Base-by-base conservation (phyloP, 257 asterid genomes). In the Fraxinus excelsior region DNA sequence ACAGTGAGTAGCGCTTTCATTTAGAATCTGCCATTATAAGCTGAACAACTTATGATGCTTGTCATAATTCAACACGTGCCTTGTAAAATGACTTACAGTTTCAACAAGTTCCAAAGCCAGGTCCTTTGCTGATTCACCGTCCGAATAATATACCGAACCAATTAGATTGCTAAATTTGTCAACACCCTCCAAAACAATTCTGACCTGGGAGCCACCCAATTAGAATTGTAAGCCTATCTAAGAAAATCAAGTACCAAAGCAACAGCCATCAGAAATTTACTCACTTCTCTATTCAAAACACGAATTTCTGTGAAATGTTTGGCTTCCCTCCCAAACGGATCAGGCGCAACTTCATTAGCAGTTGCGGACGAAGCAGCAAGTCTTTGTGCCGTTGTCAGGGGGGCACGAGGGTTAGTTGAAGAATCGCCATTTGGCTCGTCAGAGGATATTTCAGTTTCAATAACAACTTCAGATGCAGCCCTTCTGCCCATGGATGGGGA, bases 301-400 rank as follows among this genome's bases (percentile, higher is more conserved):
- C 98, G 99, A 37, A 85, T 83, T 86, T 96, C 99, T 0, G 99
- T 91, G 83, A 91, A 96, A 85, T 93, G 99, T 81, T 93, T 96
- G 74, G 99, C 98, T 85, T 96, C 99, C 83, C 86, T 96, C 53
- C 97, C 99, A 78, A 82, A 96, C 44, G 97, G 92, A 80, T 96
- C 99, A 53, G 95, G 90, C 25, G 92, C 84, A 82, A 84, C 96
- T 82, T 93, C 99, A 79, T 79, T 84, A 71, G 79, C 74, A 58
- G 94, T 72, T 67, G 85, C 87, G 34, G 96, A 82, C 31, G 94
- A 82, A 74, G 95, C 89, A 72, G 97, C 94, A 67, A 96, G 80
- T 80, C 95, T 90, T 86, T 91, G 98, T 37, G 98, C 99, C 72
- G 99, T 88, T 73, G 99, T 93, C 49, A 91, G 83, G 26, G 96